Conservation (phyloP, 441 rosid species). For the Pelargonium fulgidum region DNA sequence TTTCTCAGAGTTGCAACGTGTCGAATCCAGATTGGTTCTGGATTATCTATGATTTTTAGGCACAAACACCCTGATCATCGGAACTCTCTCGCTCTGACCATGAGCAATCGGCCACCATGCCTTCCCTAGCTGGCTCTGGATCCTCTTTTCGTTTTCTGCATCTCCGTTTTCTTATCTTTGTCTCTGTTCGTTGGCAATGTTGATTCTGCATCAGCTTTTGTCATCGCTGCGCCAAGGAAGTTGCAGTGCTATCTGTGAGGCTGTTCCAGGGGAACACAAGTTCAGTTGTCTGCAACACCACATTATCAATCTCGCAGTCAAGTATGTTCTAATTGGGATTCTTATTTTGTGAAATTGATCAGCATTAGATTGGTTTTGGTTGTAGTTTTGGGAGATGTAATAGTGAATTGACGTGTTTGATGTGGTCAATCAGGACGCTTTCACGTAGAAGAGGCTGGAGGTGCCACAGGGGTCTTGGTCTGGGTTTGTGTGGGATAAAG, state of each 20-base stretch:
- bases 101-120: neutral
- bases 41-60: too few relatives aligned
- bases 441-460: constrained; percentile 83
- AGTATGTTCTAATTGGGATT: constrained; percentile 27
- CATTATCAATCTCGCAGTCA: constrained; percentile 86
- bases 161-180: constrained; percentile 64
- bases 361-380: neutral
- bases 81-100: neutral
- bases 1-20: too few relatives aligned
- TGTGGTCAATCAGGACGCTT: constrained; percentile 71
- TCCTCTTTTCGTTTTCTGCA: constrained; percentile 53
- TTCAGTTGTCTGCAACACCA: constrained; percentile 91
- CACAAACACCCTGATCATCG: too few relatives aligned
- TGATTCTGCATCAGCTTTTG: constrained; percentile 62
- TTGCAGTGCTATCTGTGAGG: constrained; percentile 75
- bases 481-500: constrained; percentile 89
- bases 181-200: constrained; percentile 49
- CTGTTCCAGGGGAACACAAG: constrained; percentile 90
- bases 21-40: too few relatives aligned
- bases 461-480: constrained; percentile 97
- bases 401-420: neutral
- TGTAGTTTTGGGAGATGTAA: neutral
- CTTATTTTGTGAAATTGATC: neutral
- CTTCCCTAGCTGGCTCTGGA: constrained; percentile 25
- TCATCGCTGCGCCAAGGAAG: constrained; percentile 63